Evolutionary conservation across 164 flowering plant genomes (phyloP), one percentile per base, ranked within the genome.

Genomic region (Umbilicus rupestris): DNA sequence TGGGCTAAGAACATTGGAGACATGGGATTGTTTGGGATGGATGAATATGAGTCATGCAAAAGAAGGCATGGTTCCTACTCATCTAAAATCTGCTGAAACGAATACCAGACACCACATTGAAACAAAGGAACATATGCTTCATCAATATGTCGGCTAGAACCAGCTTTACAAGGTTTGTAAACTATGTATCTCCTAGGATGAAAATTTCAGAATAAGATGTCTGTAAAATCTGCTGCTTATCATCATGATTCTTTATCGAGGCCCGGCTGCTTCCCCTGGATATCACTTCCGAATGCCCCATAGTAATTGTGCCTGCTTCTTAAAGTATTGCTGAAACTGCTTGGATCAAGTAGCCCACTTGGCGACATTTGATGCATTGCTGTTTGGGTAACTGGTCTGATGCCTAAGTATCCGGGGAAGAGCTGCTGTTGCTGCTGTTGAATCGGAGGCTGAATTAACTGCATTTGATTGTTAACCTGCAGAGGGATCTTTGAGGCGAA

Each of bases 391-490:
- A 63, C 73, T 7, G 72, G 68, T 49, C 74, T 75, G 41, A 68
- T 57, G 39, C 74, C 71, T 49, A 66, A 55, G 7, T 70, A 64
- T 20, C 73, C 73, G 69, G 66, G 75, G 59, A 66, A 30, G 60
- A 64, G 22, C 35, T 68, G 72, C 57, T 67, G 78, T 44, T 66
- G 73, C 33, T 70, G 68, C 63, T 50, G 39, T 3, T 49, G 73
- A 20, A 35, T 67, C 15, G 39, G 74, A 29, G 64, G 68, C 1
- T 41, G 66, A 14, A 66, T 75, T 44, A 46, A 76, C 46, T 73
- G 77, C 50, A 73, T 75, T 65, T 75, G 84, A 22, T 77, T 77
- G 66, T 50, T 74, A 39, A 71, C 30, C 67, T 66, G 78, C 42
- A 68, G 55, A n/a, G 71, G 73, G 12, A 60, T 5, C 35, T 69